These are phyloP conservation scores for Larix kaempferi DNA, from an alignment of 75 land plant species.

Conservation along the genomic window DNA sequence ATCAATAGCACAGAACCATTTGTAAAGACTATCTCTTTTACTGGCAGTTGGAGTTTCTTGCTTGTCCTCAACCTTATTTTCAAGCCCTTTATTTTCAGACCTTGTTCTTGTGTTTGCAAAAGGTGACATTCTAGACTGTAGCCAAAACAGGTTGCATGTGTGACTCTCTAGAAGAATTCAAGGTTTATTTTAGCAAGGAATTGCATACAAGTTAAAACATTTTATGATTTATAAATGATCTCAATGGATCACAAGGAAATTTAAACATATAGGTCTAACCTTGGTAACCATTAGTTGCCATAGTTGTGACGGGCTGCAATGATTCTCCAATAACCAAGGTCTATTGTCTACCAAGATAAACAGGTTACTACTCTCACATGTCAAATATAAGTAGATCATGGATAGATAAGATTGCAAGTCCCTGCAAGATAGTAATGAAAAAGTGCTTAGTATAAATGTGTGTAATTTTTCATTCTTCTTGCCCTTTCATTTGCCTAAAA, in stretches of 20 bases:
- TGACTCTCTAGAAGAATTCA: neutral
- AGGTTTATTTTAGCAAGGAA: neutral
- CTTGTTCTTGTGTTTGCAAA: conserved; percentile 71
- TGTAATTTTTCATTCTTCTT: neutral
- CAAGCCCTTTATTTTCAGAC: conserved; percentile 19
- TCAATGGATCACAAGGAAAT: neutral
- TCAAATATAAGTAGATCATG: conserved; percentile 65
- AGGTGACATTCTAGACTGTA: conserved; percentile 93
- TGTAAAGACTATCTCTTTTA: conserved; percentile 11
- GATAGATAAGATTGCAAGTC: conserved; percentile 96
- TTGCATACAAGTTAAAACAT: neutral
- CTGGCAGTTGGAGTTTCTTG: conserved; percentile 6
- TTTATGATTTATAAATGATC: neutral
- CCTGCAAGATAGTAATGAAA: conserved; percentile 34
- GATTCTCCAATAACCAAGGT: conserved; percentile 71
- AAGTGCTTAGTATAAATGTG: neutral
- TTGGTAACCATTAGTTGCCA: conserved; percentile 98
- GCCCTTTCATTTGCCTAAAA: no score
- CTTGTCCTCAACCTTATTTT: conserved; percentile 9
- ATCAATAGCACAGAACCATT: conserved; percentile 44
- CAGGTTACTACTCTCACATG: conserved; percentile 46
- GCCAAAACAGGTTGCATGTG: conserved; percentile 6
- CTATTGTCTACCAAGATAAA: conserved; percentile 86
- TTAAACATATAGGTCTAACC: conserved; percentile 31
- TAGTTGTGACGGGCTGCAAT: conserved; percentile 57